phyloP scores from a whole-genome alignment of 495 filamentous ascomycete genomes.

The Talaromyces adpressus region DNA sequence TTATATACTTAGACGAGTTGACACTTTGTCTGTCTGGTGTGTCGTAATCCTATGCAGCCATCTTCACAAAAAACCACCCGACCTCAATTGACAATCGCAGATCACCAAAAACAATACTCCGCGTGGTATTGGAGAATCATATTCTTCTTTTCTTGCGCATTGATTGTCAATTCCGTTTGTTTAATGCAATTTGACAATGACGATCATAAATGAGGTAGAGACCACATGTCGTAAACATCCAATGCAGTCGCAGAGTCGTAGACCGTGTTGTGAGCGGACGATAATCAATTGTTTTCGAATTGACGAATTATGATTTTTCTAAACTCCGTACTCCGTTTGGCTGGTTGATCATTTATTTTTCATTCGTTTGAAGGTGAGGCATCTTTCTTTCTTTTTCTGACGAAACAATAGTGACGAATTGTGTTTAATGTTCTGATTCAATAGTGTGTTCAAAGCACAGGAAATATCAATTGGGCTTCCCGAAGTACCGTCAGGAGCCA shows the following conservation, averaged over 20 bases:
- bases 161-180: not conserved
- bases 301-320: not conserved
- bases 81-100: not conserved
- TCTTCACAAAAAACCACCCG: not conserved
- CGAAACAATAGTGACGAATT: no score
- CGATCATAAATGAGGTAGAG: not conserved
- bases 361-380: not conserved
- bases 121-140: not conserved
- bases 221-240: not conserved
- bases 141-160: not conserved
- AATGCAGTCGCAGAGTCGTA: not conserved
- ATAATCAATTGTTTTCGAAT: not conserved
- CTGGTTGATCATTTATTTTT: not conserved
- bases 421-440: not conserved
- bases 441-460: not conserved
- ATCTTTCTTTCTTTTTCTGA: not conserved
- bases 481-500: not conserved
- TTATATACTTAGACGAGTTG: not conserved
- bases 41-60: not conserved
- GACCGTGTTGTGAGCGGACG: not conserved
- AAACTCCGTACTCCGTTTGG: conserved; percentile 2
- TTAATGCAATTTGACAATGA: not conserved
- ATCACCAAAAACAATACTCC: conserved; percentile 1
- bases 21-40: not conserved
- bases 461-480: not conserved